Percentiles rank a stretch among this genome's conserved stretches.
Evolutionary conservation across 495 filamentous ascomycete species (phyloP).

Genomic region (Mytilinidion resinicola): DNA sequence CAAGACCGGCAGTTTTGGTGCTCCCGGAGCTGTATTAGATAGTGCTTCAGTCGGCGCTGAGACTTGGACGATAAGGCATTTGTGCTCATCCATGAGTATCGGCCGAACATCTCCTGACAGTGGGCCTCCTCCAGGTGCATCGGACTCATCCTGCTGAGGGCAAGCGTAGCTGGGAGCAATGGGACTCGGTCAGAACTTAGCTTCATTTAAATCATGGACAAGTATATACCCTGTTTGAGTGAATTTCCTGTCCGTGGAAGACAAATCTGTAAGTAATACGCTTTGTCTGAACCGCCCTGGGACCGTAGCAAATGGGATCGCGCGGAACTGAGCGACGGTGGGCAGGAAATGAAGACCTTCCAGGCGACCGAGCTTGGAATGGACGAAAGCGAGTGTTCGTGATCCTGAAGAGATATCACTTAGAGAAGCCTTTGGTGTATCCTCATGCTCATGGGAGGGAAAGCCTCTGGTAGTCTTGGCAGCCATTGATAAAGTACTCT

Average conservation of each 20-base stretch:
- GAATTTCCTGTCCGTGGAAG: slow-evolving; percentile 5
- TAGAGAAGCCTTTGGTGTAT: too few relatives aligned
- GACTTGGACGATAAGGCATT: slow-evolving; percentile 15
- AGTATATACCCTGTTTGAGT: slow-evolving; percentile 10
- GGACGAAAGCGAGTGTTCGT: slow-evolving; percentile 4
- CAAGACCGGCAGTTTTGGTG: slow-evolving; percentile 5
- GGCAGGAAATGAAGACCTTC: slow-evolving; percentile 3
- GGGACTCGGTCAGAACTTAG: background rate
- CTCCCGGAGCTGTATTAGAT: background rate
- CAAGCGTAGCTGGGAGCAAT: slow-evolving; percentile 6
- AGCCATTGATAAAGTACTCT: too few relatives aligned
- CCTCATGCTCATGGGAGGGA: too few relatives aligned
- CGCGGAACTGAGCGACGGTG: slow-evolving; percentile 19
- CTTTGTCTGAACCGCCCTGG: slow-evolving; percentile 14
- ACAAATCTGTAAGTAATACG: slow-evolving; percentile 6
- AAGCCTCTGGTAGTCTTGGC: too few relatives aligned
- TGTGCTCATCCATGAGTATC: slow-evolving; percentile 1
- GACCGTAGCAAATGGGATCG: slow-evolving; percentile 15
- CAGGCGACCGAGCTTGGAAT: slow-evolving; percentile 9
- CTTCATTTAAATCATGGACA: background rate
- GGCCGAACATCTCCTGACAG: background rate
- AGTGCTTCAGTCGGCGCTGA: slow-evolving; percentile 3
- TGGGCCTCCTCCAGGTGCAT: slow-evolving; percentile 1
- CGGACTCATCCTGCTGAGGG: background rate
- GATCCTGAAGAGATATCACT: too few relatives aligned